Evolutionary conservation across 2,329 filamentous ascomycete genomes (phyloP), one percentile per base, ranked within the genome.

Genomic region (Alternaria angustiovoidea): DNA sequence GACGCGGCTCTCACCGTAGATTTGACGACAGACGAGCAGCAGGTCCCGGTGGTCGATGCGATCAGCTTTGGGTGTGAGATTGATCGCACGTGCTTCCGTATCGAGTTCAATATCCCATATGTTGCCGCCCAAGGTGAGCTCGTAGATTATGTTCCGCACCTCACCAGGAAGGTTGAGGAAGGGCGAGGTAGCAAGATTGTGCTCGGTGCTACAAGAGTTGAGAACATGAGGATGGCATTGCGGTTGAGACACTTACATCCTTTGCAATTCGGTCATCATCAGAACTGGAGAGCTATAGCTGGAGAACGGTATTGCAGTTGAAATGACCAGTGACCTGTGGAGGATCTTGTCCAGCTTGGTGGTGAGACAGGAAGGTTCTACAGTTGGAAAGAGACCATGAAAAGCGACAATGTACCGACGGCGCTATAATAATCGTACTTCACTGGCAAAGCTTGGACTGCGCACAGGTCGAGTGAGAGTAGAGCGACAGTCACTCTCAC

Each of bases 301-400:
- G 24, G 24, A 26, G 2, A 0, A 26, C 0, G 0, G 0, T 7
- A 26, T 26, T 26, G 28, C 2, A 30, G 28, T 30, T 30, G 28
- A 2, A 30, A 12, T 12, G 9, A 11, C 9, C 4, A 30, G 28
- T 30, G 28, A 11, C 12, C 0, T 0, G 7, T 26, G 0, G 7
- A 26, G 6, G 2, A 26, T 2, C 0, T 26, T 26, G 24, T 26
- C 24, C 7, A 2, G 7, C 24, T 26, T 26, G 7, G 24, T 26
- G 7, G 24, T 0, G 24, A 26, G 24, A 26, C 2, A 0, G 0
- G 24, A 0, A 26, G 24, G 24, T 7, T 26, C 0, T 2, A 26
- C 0, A 26, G 24, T 26, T 2, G 24, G 0, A 26, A 0, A 0
- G 24, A 24, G 1, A 24, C 24, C 24, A 7, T 7, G 7, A 0